Percentiles rank a stretch among this genome's conserved stretches.
phyloP scores from a whole-genome alignment of 2,329 filamentous ascomycete genomes.

The Chrysoporthe austroafricana region DNA sequence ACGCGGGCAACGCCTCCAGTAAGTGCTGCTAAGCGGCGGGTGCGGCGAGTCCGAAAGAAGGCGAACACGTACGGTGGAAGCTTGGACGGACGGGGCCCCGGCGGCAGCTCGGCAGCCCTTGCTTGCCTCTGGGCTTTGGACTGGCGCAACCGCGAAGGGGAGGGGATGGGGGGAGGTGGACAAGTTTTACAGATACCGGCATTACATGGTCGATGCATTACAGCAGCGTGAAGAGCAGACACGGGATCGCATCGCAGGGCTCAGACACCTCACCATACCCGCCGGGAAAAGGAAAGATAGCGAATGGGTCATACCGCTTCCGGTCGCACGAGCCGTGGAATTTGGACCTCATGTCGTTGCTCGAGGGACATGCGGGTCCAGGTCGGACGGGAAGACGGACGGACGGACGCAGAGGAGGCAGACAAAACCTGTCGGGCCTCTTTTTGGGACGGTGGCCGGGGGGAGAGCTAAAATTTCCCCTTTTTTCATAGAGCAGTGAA shows the following conservation, averaged over 20 bases:
- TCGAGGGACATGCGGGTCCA: background rate
- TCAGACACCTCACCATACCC: background rate
- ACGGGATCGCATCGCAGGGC: constrained; percentile 1
- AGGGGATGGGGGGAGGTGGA: background rate
- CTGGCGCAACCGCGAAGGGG: background rate
- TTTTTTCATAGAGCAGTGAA: constrained; percentile 12
- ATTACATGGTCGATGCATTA: constrained; percentile 11
- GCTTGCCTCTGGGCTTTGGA: background rate
- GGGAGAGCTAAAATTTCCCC: background rate
- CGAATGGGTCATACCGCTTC: background rate
- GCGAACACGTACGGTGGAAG: too few species aligned
- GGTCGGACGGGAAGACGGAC: background rate
- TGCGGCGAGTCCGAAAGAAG: background rate
- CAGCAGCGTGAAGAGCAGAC: constrained; percentile 1
- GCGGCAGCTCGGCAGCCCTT: too few species aligned
- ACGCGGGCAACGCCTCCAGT: constrained; percentile 60
- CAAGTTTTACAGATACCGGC: background rate
- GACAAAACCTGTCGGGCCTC: background rate
- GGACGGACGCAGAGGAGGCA: background rate
- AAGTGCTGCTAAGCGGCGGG: constrained; percentile 72
- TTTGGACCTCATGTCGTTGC: background rate
- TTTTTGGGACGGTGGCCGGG: background rate
- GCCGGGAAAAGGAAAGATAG: background rate
- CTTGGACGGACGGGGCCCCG: background rate
- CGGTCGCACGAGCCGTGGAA: background rate